Conservation (phyloP, 106 monocot genomes). For the Iris macrosiphon region DNA sequence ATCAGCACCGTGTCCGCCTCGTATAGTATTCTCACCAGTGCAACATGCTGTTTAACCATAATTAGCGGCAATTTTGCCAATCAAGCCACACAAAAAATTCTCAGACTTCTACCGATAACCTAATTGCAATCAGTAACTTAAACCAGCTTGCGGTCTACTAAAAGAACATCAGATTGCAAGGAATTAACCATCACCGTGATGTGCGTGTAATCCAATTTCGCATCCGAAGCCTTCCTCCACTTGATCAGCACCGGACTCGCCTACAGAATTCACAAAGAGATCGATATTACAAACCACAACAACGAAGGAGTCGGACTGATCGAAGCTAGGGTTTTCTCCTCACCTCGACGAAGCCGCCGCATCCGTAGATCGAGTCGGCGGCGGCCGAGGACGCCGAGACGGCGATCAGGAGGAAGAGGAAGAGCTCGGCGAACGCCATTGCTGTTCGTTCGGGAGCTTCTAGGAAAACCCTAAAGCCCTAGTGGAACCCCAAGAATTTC, state of each 20-base stretch:
- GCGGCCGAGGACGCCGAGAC: constrained; percentile 15
- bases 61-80: too few species aligned
- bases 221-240: constrained; percentile 54
- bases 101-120: too few species aligned
- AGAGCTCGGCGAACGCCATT: constrained; percentile 17
- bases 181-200: too few species aligned
- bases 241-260: constrained; percentile 56
- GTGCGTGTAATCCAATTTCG: constrained; percentile 82
- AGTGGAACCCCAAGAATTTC: too few species aligned
- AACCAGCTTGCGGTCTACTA: too few species aligned
- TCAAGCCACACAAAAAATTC: too few species aligned
- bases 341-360: constrained; percentile 93
- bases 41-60: too few species aligned
- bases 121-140: too few species aligned
- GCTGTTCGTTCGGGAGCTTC: constrained; percentile 7
- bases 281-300: not conserved
- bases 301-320: not conserved
- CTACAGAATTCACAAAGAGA: constrained; percentile 25
- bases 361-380: constrained; percentile 78
- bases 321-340: not conserved
- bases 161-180: too few species aligned
- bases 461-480: too few species aligned
- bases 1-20: too few species aligned
- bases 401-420: constrained; percentile 26
- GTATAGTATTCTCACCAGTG: too few species aligned